These are phyloP conservation scores for Aspergillus fischeri DNA, from an alignment of 2,329 filamentous ascomycete genomes.

Conservation along the genomic window DNA sequence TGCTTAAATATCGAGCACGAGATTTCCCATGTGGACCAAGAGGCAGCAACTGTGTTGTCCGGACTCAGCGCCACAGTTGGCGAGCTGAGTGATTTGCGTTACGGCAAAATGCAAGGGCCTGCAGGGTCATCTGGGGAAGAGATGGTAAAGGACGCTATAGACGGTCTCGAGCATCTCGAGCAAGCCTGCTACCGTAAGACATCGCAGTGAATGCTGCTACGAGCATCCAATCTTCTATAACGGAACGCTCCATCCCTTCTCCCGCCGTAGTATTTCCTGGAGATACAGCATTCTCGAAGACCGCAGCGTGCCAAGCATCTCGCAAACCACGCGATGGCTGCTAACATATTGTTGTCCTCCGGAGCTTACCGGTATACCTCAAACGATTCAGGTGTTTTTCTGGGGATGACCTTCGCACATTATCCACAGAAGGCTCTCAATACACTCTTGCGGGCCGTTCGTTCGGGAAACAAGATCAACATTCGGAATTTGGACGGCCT, in stretches of 20 bases:
- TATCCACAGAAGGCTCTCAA: background rate
- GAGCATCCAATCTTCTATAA: background rate
- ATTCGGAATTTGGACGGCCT: background rate
- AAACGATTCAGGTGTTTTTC: background rate
- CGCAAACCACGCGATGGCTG: no score
- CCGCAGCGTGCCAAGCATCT: no score
- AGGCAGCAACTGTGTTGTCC: slow-evolving; percentile 57
- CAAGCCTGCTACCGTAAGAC: slow-evolving; percentile 52
- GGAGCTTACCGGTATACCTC: background rate
- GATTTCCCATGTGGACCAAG: slow-evolving; percentile 60
- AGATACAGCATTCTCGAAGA: background rate
- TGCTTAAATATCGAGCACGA: slow-evolving; percentile 63
- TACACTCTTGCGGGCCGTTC: background rate
- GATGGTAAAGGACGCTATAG: slow-evolving; percentile 62
- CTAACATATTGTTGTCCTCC: background rate
- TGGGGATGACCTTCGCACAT: background rate
- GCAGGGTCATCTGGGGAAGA: slow-evolving; percentile 52
- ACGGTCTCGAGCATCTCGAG: slow-evolving; percentile 62
- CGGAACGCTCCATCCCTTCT: background rate
- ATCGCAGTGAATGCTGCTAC: slow-evolving; percentile 5
- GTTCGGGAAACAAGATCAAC: background rate
- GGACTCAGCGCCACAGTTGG: slow-evolving; percentile 65
- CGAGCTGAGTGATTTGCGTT: slow-evolving; percentile 74
- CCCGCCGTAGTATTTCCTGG: background rate
- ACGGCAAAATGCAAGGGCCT: slow-evolving; percentile 61